Percentiles rank a stretch among this genome's conserved stretches.
phyloP scores from a whole-genome alignment of 2,329 filamentous ascomycete genomes.

The Arthrobotrys musiformis region DNA sequence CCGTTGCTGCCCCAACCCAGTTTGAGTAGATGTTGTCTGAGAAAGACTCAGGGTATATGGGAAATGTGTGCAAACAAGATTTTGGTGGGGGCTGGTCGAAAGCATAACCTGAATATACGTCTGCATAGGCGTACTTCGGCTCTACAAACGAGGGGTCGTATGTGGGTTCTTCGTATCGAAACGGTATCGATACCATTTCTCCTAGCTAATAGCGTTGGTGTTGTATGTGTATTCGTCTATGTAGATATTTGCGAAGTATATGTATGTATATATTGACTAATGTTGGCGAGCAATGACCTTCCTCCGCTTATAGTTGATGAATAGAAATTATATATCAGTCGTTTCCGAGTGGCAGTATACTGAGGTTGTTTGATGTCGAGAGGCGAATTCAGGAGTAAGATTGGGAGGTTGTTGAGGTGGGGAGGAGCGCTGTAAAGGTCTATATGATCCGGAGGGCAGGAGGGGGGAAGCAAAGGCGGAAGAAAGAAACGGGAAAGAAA shows the following conservation, averaged over 20 bases:
- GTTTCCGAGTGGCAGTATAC: neutral
- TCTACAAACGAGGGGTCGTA: constrained; percentile 6
- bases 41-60: neutral
- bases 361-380: neutral
- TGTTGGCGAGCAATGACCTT: neutral
- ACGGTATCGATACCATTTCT: constrained; percentile 8
- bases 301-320: neutral
- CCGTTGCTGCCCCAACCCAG: neutral
- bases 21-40: constrained; percentile 1
- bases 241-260: neutral
- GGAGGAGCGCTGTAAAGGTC: neutral
- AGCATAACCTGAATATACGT: neutral
- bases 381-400: neutral
- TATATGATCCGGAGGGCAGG: neutral
- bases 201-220: neutral
- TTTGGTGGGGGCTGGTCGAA: constrained; percentile 5
- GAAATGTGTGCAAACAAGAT: neutral
- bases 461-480: neutral
- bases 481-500: neutral
- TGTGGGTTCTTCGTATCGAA: neutral
- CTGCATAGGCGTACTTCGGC: neutral
- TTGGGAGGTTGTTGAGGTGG: neutral
- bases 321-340: neutral
- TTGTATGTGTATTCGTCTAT: neutral
- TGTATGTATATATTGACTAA: neutral